Conservation (phyloP, 2,329 filamentous ascomycete genomes). For the Elsinoe perseae region DNA sequence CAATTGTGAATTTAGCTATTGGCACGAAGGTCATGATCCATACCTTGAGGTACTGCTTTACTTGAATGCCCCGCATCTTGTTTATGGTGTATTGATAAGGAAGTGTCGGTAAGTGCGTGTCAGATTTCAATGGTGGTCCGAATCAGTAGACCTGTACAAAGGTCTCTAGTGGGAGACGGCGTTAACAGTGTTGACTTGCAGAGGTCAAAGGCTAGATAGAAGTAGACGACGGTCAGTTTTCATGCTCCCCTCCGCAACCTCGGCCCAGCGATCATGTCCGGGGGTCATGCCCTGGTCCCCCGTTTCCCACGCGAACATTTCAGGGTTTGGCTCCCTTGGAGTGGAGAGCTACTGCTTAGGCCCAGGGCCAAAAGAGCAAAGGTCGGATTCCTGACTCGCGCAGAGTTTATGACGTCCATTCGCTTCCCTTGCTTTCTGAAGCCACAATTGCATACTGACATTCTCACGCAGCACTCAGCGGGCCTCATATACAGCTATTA, state of each 20-base stretch:
- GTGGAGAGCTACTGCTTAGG: too few species aligned
- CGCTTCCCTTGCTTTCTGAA: constrained; percentile 3
- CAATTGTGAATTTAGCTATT: constrained; percentile 1
- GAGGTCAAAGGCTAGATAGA: too few species aligned
- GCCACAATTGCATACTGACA: background rate
- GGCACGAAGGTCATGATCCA: background rate
- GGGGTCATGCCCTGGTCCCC: too few species aligned
- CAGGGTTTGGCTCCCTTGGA: background rate
- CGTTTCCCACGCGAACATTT: background rate
- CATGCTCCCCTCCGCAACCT: constrained; percentile 1
- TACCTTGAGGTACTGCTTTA: constrained; percentile 57
- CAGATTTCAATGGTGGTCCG: too few species aligned
- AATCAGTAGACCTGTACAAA: too few species aligned
- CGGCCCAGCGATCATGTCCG: background rate
- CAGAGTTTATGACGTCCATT: constrained; percentile 13
- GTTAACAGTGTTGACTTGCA: too few species aligned
- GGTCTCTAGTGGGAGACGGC: background rate
- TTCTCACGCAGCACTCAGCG: background rate
- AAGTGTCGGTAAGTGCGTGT: too few species aligned
- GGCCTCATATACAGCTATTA: too few species aligned
- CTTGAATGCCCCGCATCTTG: constrained; percentile 67
- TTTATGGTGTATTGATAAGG: background rate
- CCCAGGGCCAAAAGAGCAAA: constrained; percentile 1
- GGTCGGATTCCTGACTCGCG: background rate
- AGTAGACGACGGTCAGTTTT: background rate